Conservation (phyloP, 306 rosid genomes). For the Canavalia ensiformis region DNA sequence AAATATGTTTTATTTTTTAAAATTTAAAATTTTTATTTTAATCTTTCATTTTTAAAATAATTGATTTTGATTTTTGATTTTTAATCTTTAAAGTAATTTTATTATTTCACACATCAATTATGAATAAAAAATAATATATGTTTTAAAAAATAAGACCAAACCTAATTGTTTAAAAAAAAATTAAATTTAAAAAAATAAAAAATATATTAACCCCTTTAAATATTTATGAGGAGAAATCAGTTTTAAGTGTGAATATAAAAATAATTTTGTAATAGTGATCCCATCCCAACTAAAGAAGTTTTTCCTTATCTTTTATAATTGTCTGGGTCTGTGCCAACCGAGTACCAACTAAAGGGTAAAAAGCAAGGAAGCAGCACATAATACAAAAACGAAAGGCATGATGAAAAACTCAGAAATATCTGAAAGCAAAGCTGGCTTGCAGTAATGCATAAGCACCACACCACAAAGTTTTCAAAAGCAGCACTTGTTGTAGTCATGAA, state of each 20-base stretch:
- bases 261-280: not conserved
- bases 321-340: conserved; percentile 29
- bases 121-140: too few relatives aligned
- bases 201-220: too few relatives aligned
- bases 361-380: conserved; percentile 16
- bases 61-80: too few relatives aligned
- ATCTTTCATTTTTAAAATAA: too few relatives aligned
- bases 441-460: not conserved
- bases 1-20: too few relatives aligned
- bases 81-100: too few relatives aligned
- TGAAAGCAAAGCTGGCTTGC: conserved; percentile 40
- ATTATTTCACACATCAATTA: too few relatives aligned
- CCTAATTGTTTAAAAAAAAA: too few relatives aligned
- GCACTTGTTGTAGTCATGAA: not conserved
- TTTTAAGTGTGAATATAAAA: not conserved
- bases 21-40: too few relatives aligned
- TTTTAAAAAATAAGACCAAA: too few relatives aligned
- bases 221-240: too few relatives aligned
- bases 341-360: conserved; percentile 43
- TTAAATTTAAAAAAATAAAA: too few relatives aligned
- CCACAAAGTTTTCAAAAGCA: not conserved
- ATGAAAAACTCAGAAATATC: conserved; percentile 12
- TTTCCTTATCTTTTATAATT: not conserved
- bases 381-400: conserved; percentile 38
- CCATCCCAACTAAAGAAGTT: conserved; percentile 24